Conservation (phyloP, 805 yeast species). For the Brettanomyces bruxellensis region DNA sequence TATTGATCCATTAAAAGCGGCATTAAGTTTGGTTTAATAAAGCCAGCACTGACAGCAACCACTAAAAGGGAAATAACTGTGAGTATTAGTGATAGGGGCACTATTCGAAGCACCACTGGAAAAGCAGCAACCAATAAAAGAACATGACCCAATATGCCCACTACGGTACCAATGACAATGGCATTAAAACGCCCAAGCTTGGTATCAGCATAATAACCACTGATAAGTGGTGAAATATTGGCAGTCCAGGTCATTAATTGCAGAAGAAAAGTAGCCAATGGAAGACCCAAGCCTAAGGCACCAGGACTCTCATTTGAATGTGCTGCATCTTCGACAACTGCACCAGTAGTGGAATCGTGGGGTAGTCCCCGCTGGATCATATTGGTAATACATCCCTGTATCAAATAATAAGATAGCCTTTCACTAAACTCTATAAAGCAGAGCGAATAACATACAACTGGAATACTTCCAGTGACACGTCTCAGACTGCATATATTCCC, state of each 20-base stretch:
- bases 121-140: constrained; percentile 39
- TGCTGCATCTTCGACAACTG: constrained; percentile 30
- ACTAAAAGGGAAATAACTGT: constrained; percentile 30
- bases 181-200: constrained; percentile 37
- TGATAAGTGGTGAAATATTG: constrained; percentile 38
- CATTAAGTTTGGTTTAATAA: constrained; percentile 42
- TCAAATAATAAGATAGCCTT: constrained; percentile 45
- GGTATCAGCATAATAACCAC: constrained; percentile 45
- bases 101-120: constrained; percentile 28
- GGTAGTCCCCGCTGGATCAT: constrained; percentile 45
- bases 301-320: constrained; percentile 33
- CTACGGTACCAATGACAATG: constrained; percentile 36
- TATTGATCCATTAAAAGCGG: constrained; percentile 53
- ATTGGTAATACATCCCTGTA: constrained; percentile 37
- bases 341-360: constrained; percentile 28
- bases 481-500: background rate
- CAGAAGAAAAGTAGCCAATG: constrained; percentile 36
- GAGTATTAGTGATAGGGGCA: constrained; percentile 22
- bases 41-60: constrained; percentile 39
- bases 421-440: constrained; percentile 41
- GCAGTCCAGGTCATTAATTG: constrained; percentile 37
- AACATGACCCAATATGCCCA: constrained; percentile 39
- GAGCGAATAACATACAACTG: constrained; percentile 16
- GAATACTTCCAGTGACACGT: constrained; percentile 17
- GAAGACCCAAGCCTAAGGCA: constrained; percentile 39